Base-by-base conservation (phyloP, 192 early-diverging fungal genomes). In the Entomortierella chlamydospora region DNA sequence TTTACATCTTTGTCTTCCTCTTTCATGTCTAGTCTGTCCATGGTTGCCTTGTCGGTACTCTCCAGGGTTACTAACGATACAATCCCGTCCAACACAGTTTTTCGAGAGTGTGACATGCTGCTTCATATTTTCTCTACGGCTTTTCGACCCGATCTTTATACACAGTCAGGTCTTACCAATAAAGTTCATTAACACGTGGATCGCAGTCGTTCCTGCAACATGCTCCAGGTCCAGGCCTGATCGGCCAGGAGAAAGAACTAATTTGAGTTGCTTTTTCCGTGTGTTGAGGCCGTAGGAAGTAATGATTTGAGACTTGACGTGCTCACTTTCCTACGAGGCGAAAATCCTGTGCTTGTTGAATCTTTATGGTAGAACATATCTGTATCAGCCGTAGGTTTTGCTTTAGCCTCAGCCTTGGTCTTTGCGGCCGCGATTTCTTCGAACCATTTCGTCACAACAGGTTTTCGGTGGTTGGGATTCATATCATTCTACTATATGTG, bases 201-300 rank as follows among this genome's bases (percentile, higher is more conserved):
- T 64, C 61, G 34, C 73, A 78, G 41, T 78, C 73, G 33, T 78
- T 78, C 42, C 73, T 66, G 22, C 73, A 78, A 17, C 73, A 78
- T 29, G 69, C 73, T 23, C 73, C 73, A 9, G 73, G 67, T 18
- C 49, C 73, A 1, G 73, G 73, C 45, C 69, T 78, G n/a, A 50
- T 31, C 9, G 73, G 73, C 18, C 60, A 2, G 60, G 61, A 1
- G 73, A 66, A 12, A 78, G 26, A 0, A 64, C 31, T 0, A 78
- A 39, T 22, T 34, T 50, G 18, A 68, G 66, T 22, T 64, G 59
- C n/a, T 57, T 54, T 28, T 69, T 57, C 4, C 61, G 51, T 26
- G 73, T 78, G n/a, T 37, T 55, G 20, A 78, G 60, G 56, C 52
- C 59, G 23, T 64, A 76, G 0, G 65, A 76, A 0, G 65, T 4